These are phyloP conservation scores for Fragaria nilgerrensis DNA, from an alignment of 306 rosid genomes.

Conservation along the genomic window DNA sequence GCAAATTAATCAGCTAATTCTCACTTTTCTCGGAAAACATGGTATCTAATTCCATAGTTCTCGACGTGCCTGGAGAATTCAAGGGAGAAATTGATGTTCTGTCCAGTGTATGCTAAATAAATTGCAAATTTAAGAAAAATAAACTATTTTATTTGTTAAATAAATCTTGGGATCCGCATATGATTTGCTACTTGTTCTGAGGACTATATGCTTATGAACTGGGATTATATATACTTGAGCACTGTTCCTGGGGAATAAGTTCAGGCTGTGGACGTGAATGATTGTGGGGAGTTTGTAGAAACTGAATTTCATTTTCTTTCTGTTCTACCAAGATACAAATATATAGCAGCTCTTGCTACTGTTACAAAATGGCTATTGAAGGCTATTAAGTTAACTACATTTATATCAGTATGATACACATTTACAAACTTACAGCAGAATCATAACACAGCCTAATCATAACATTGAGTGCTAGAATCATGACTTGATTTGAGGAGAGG, in stretches of 20 bases:
- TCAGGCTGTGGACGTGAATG: not conserved
- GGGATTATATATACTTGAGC: not conserved
- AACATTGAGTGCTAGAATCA: no score
- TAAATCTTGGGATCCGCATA: not conserved
- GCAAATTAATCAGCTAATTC: slow-evolving; percentile 46
- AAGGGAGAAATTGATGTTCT: not conserved
- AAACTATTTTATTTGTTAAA: not conserved
- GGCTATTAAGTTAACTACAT: no score
- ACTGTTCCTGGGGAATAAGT: not conserved
- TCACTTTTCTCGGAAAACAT: slow-evolving; percentile 43
- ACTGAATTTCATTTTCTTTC: no score
- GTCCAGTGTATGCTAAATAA: not conserved
- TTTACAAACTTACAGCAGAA: no score
- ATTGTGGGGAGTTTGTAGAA: no score
- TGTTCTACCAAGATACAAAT: no score
- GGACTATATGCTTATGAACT: not conserved
- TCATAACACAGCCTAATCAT: no score
- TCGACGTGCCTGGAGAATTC: not conserved
- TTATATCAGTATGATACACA: no score
- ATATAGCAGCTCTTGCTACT: no score
- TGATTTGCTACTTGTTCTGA: not conserved
- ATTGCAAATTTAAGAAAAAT: not conserved
- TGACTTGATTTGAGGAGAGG: no score
- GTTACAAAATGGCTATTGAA: no score
- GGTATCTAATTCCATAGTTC: not conserved